Percentiles rank a stretch among this genome's conserved stretches.
Conservation (phyloP, 352 stramenopile genomes). For the Globisporangium acanthophoron region DNA sequence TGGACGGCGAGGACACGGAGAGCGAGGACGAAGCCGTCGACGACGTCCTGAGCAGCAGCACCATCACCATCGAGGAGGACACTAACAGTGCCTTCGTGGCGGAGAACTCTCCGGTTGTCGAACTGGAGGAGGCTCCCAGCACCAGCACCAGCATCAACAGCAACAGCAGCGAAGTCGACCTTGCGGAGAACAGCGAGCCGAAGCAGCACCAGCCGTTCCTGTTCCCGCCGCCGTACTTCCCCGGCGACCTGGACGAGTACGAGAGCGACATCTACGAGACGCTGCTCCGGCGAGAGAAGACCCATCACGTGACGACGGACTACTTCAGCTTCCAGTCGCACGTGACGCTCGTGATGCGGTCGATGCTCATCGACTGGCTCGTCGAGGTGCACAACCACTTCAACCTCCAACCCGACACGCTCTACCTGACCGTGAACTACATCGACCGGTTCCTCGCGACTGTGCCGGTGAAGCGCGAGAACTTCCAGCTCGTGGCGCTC, state of each 20-base stretch:
- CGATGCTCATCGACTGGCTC: constrained; percentile 75
- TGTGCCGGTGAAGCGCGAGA: constrained; percentile 83
- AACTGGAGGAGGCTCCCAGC: constrained; percentile 4
- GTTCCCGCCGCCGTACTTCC: constrained; percentile 24
- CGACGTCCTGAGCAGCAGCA: not conserved
- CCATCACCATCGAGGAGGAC: not conserved
- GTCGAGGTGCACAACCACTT: constrained; percentile 98
- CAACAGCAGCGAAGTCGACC: not conserved
- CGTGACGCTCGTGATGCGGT: constrained; percentile 54
- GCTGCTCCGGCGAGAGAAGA: constrained; percentile 32
- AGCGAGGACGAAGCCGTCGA: constrained; percentile 10
- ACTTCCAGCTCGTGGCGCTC: constrained; percentile 98
- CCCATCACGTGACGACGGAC: constrained; percentile 42
- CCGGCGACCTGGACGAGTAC: constrained; percentile 44
- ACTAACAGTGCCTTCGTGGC: not conserved
- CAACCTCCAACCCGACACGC: constrained; percentile 94
- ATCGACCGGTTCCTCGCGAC: constrained; percentile 96
- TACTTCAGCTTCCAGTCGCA: constrained; percentile 47
- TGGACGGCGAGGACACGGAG: constrained; percentile 14
- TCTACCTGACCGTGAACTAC: constrained; percentile 98
- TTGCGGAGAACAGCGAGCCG: not conserved
- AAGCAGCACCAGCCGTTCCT: constrained; percentile 11
- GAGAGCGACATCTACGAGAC: constrained; percentile 47
- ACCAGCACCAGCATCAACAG: not conserved
- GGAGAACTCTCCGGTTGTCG: constrained; percentile 2